These are phyloP conservation scores for Ceratorhiza oryzae-sativae DNA, from an alignment of 1,284 basidiomycete genomes.

Conservation along the genomic window DNA sequence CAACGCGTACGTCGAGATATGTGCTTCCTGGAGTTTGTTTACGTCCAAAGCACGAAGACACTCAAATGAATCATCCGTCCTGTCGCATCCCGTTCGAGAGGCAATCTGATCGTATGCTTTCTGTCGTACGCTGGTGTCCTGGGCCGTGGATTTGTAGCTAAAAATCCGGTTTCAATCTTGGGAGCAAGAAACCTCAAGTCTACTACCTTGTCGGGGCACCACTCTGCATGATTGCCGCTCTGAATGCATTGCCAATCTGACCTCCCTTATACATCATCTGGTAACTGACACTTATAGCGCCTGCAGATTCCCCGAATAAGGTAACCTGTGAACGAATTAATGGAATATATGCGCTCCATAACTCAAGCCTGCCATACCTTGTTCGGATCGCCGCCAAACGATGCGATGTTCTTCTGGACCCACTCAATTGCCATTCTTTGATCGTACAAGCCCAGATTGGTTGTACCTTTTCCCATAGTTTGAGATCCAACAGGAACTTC, in stretches of 20 bases:
- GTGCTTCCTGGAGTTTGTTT: slow-evolving; percentile 1
- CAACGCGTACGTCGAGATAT: slow-evolving; percentile 1
- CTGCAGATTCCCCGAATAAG: slow-evolving; percentile 28
- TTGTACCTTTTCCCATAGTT: not conserved
- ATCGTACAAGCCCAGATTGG: slow-evolving; percentile 9
- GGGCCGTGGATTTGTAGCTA: slow-evolving; percentile 16
- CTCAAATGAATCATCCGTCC: slow-evolving; percentile 6
- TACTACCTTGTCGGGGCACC: slow-evolving; percentile 5
- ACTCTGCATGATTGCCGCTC: slow-evolving; percentile 33
- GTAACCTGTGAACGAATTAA: not conserved
- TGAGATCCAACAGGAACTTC: slow-evolving; percentile 16
- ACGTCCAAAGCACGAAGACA: slow-evolving; percentile 15
- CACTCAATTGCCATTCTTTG: slow-evolving; percentile 53
- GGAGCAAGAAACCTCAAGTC: not conserved
- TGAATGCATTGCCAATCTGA: not conserved
- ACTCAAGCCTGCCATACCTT: slow-evolving; percentile 44
- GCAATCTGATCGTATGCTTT: slow-evolving; percentile 22
- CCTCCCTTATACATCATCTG: slow-evolving; percentile 24
- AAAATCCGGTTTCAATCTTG: too few relatives aligned
- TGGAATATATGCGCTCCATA: not conserved
- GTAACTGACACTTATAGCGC: slow-evolving; percentile 28
- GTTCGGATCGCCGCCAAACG: slow-evolving; percentile 56
- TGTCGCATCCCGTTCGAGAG: slow-evolving; percentile 10
- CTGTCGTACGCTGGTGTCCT: slow-evolving; percentile 2
- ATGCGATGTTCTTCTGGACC: slow-evolving; percentile 55